Conservation (phyloP, 371 early-diverging fungal species). For the Zopfochytrium polystomum region DNA sequence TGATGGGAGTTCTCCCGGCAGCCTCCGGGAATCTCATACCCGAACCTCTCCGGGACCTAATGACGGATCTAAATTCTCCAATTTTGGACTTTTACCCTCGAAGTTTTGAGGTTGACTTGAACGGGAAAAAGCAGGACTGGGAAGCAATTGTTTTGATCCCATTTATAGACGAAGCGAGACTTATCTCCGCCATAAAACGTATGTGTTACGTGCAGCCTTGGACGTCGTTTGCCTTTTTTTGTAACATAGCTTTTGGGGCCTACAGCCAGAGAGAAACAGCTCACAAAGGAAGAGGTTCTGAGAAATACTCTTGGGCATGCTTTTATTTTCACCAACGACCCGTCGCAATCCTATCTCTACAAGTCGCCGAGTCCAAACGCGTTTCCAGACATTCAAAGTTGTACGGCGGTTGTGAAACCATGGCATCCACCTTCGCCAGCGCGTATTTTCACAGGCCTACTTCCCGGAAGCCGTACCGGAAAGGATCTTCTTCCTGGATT, state of each 20-base stretch:
- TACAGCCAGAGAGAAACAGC: conserved; percentile 37
- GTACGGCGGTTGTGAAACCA: conserved; percentile 11
- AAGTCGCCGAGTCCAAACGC: conserved; percentile 66
- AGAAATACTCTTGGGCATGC: conserved; percentile 42
- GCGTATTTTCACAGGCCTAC: conserved; percentile 11
- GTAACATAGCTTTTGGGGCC: too few species aligned
- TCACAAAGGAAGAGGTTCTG: conserved; percentile 39
- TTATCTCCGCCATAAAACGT: conserved; percentile 40
- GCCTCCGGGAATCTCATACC: conserved; percentile 50
- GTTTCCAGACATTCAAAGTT: conserved; percentile 55
- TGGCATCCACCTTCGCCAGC: conserved; percentile 8
- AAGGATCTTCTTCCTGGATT: conserved; percentile 85
- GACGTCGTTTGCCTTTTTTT: too few species aligned
- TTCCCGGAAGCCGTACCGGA: conserved; percentile 17
- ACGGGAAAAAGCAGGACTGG: conserved; percentile 67
- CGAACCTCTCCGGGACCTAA: conserved; percentile 41
- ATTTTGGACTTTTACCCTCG: conserved; percentile 60
- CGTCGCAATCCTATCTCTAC: conserved; percentile 34
- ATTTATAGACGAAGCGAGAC: conserved; percentile 52
- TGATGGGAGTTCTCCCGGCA: conserved; percentile 67
- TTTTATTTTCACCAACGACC: conserved; percentile 31
- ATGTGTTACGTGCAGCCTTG: background rate
- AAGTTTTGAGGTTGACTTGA: conserved; percentile 59
- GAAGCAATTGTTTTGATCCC: conserved; percentile 61
- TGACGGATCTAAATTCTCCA: conserved; percentile 50